phyloP scores from a whole-genome alignment of 2,329 filamentous ascomycete genomes.

The Pyrenophora seminiperda region DNA sequence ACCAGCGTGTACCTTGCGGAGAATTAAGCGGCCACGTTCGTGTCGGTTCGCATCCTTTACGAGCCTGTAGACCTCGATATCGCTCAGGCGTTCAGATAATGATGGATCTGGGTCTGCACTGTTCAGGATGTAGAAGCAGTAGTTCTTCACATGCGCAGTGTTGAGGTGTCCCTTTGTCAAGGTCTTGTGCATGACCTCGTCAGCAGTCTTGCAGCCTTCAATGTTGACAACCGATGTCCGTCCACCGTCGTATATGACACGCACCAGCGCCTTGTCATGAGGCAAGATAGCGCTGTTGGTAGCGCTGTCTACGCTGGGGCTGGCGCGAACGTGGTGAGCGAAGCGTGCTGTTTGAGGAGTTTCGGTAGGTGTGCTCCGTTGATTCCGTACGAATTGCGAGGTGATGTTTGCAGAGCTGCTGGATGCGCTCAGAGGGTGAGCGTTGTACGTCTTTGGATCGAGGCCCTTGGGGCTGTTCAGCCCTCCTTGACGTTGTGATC shows the following conservation, averaged over 20 bases:
- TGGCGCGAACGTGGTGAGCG: constrained; percentile 74
- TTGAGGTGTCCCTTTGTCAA: constrained; percentile 85
- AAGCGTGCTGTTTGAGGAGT: constrained; percentile 65
- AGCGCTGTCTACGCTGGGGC: constrained; percentile 83
- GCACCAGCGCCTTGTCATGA: constrained; percentile 83
- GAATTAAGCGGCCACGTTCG: constrained; percentile 87
- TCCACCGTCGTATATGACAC: constrained; percentile 89
- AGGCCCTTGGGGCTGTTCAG: constrained; percentile 61
- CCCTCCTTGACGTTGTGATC: constrained; percentile 65
- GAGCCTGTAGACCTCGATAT: constrained; percentile 87
- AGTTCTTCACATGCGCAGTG: constrained; percentile 90
- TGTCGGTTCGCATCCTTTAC: constrained; percentile 84
- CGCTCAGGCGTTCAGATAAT: constrained; percentile 80
- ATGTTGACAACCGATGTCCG: constrained; percentile 94
- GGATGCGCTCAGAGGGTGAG: constrained; percentile 58
- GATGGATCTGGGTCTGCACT: constrained; percentile 81
- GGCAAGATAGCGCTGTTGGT: constrained; percentile 77
- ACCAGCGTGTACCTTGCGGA: constrained; percentile 89
- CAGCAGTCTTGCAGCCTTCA: constrained; percentile 85
- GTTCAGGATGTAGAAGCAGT: constrained; percentile 93
- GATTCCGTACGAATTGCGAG: constrained; percentile 52
- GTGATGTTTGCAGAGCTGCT: constrained; percentile 54
- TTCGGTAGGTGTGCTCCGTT: constrained; percentile 64
- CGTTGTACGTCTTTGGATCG: constrained; percentile 61
- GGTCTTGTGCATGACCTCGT: constrained; percentile 90